These are phyloP conservation scores for Penicillium samsonianum DNA, from an alignment of 495 filamentous ascomycete genomes.

Conservation along the genomic window DNA sequence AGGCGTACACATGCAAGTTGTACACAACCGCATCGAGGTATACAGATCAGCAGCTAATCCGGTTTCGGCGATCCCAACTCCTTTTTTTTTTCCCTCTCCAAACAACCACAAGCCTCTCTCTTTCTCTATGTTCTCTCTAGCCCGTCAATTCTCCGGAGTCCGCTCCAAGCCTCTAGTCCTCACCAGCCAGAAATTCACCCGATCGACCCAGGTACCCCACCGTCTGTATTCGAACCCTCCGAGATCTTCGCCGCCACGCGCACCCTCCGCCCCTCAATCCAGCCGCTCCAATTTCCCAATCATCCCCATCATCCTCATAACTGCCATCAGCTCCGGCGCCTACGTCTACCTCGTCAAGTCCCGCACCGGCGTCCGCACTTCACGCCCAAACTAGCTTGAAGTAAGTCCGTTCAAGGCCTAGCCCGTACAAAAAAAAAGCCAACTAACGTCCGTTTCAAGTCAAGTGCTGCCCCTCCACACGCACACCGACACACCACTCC, in stretches of 20 bases:
- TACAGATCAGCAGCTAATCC: slow-evolving; percentile 21
- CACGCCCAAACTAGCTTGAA: slow-evolving; percentile 9
- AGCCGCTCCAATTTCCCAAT: slow-evolving; percentile 57
- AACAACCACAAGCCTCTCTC: neutral
- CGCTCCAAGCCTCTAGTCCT: slow-evolving; percentile 21
- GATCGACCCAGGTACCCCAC: slow-evolving; percentile 19
- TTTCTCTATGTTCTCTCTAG: slow-evolving; percentile 14
- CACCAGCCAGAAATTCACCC: slow-evolving; percentile 8
- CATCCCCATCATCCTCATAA: slow-evolving; percentile 64
- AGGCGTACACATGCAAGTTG: neutral
- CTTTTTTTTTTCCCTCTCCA: slow-evolving; percentile 8
- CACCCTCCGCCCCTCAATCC: slow-evolving; percentile 32
- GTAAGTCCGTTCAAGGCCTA: neutral
- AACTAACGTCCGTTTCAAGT: slow-evolving; percentile 9
- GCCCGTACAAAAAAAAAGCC: slow-evolving; percentile 12
- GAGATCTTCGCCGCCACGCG: slow-evolving; percentile 21
- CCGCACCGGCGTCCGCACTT: slow-evolving; percentile 44
- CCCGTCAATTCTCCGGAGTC: slow-evolving; percentile 19
- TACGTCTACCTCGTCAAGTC: slow-evolving; percentile 65
- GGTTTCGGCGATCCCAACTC: slow-evolving; percentile 21
- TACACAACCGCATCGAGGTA: slow-evolving; percentile 9
- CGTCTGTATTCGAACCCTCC: slow-evolving; percentile 27
- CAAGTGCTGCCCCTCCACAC: slow-evolving; percentile 15
- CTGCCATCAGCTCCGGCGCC: slow-evolving; percentile 56
- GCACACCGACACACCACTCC: slow-evolving; percentile 11